A percentile compares a stretch with the other conserved stretches of the same genome.
Evolutionary conservation across 2,329 filamentous ascomycete genomes (phyloP).

Genomic region (Neocucurbitaria cava): DNA sequence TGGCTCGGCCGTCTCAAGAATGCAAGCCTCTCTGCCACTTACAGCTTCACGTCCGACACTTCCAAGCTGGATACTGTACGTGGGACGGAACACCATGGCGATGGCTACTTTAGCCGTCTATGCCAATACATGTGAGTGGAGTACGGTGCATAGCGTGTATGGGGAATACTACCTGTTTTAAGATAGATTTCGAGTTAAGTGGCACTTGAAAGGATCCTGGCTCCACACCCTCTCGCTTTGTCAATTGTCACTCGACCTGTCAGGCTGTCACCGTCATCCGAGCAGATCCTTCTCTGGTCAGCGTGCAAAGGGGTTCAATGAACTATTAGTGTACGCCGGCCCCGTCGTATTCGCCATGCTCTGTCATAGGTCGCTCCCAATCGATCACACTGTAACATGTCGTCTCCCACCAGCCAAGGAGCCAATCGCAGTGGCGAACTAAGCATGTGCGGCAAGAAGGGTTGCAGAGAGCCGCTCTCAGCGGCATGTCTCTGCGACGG

Average conservation of each 20-base stretch:
- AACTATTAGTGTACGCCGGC: not conserved
- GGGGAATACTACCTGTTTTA: not conserved
- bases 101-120: conserved; percentile 13
- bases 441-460: not conserved
- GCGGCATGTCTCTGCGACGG: not conserved
- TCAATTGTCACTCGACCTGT: not conserved
- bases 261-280: not conserved
- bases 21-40: conserved; percentile 4
- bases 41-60: conserved; percentile 2
- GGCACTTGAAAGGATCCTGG: not conserved
- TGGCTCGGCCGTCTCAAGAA: conserved; percentile 5
- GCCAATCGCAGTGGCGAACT: not conserved
- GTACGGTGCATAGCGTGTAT: not conserved
- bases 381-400: not conserved
- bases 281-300: not conserved
- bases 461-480: conserved; percentile 1
- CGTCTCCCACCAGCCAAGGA: not conserved
- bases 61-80: conserved; percentile 10
- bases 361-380: not conserved
- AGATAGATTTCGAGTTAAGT: not conserved
- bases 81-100: conserved; percentile 9
- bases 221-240: not conserved
- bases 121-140: conserved; percentile 9
- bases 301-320: not conserved
- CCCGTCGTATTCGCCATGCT: conserved; percentile 8